These are phyloP conservation scores for Paecilomyces variotii DNA, from an alignment of 2,329 filamentous ascomycete species.

Conservation along the genomic window DNA sequence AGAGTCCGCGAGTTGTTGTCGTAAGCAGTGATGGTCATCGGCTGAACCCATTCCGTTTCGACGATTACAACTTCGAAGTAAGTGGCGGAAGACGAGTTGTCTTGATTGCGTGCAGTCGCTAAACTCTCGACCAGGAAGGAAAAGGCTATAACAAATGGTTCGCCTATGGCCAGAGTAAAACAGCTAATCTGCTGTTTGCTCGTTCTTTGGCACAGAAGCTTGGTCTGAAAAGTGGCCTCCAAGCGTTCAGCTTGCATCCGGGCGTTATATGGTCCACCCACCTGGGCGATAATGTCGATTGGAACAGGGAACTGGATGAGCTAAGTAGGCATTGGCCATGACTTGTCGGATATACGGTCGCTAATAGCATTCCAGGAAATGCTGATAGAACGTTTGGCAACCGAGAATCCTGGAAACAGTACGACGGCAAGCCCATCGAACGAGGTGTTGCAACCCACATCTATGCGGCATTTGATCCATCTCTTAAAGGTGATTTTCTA, in stretches of 20 bases:
- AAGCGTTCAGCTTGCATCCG: conserved; percentile 5
- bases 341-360: background rate
- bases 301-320: background rate
- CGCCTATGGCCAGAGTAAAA: conserved; percentile 7
- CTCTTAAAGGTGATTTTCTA: background rate
- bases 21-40: conserved; percentile 40
- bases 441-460: conserved; percentile 1
- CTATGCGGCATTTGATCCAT: conserved; percentile 3
- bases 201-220: conserved; percentile 5
- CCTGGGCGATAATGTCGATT: background rate
- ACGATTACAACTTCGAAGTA: conserved; percentile 39
- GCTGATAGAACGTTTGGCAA: background rate
- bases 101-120: background rate
- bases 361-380: background rate
- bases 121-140: background rate
- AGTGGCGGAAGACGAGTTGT: background rate
- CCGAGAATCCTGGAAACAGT: background rate
- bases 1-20: conserved; percentile 33
- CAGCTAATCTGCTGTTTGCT: conserved; percentile 5
- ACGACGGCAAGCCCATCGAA: background rate
- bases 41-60: conserved; percentile 34
- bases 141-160: conserved; percentile 4
- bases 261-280: conserved; percentile 1
- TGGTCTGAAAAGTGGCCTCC: conserved; percentile 2
- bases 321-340: background rate